phyloP scores from a whole-genome alignment of 2,329 filamentous ascomycete genomes.

The Pestalotiopsis sp. region DNA sequence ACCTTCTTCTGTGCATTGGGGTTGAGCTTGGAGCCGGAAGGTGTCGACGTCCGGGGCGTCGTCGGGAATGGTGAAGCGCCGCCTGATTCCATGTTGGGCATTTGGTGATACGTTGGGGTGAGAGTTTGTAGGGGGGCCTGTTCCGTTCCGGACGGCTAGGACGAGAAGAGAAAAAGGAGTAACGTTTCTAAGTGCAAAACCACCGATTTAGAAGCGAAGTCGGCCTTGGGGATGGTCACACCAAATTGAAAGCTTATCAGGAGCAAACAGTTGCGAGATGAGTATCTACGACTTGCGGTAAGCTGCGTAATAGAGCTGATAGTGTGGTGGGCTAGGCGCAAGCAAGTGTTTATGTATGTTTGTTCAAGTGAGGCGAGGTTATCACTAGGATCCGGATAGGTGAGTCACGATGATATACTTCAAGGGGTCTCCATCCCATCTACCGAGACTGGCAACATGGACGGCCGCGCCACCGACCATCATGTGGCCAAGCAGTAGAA shows the following conservation, averaged over 20 bases:
- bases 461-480: not conserved
- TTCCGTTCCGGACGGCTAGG: not conserved
- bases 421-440: not conserved
- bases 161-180: not conserved
- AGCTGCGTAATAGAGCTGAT: not conserved
- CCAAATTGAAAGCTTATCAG: not conserved
- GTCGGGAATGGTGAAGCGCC: slow-evolving; percentile 37
- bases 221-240: not conserved
- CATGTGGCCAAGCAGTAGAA: slow-evolving; percentile 5
- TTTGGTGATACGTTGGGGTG: not conserved
- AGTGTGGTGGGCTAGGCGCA: not conserved
- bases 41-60: slow-evolving; percentile 33
- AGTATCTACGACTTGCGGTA: not conserved
- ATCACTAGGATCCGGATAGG: not conserved
- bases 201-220: not conserved
- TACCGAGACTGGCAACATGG: not conserved
- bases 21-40: slow-evolving; percentile 26
- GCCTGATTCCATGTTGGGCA: slow-evolving; percentile 40
- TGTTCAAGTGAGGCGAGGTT: not conserved
- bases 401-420: not conserved
- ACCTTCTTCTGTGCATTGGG: slow-evolving; percentile 43
- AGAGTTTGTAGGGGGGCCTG: not conserved
- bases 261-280: not conserved
- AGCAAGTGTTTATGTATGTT: not conserved
- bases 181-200: not conserved